Evolutionary conservation across 1,284 basidiomycete species (phyloP).

Genomic region (Flammula alnicola): DNA sequence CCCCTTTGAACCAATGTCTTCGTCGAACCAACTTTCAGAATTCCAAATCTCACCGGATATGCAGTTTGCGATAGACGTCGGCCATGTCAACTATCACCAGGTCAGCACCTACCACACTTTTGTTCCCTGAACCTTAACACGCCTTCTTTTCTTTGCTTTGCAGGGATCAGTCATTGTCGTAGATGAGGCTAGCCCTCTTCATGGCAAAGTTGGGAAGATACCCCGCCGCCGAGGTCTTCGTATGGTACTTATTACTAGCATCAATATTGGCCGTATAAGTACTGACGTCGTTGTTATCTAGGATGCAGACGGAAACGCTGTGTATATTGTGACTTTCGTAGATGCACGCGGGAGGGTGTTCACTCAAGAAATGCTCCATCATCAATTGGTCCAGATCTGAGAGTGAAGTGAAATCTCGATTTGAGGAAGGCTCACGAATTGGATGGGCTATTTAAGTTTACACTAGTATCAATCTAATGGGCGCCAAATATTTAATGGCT

Average conservation of each 20-base stretch:
- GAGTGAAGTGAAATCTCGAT: not conserved
- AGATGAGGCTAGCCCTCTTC: conserved; percentile 1
- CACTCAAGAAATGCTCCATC: conserved; percentile 8
- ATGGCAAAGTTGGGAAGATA: not conserved
- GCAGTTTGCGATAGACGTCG: conserved; percentile 7
- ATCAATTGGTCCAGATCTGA: conserved; percentile 1
- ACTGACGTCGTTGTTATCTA: not conserved
- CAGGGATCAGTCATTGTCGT: conserved; percentile 2
- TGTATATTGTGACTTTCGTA: conserved; percentile 3
- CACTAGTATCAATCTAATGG: too few species aligned
- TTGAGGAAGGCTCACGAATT: too few species aligned
- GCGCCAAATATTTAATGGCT: too few species aligned
- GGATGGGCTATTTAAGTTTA: too few species aligned
- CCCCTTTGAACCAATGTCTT: not conserved
- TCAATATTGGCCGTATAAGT: not conserved
- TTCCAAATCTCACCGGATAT: not conserved
- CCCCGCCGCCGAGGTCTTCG: conserved; percentile 5
- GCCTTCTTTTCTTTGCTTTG: not conserved
- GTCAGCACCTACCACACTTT: not conserved
- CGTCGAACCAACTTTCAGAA: too few species aligned
- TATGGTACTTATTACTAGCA: conserved; percentile 2
- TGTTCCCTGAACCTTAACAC: not conserved
- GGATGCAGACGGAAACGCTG: conserved; percentile 5
- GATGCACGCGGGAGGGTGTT: not conserved
- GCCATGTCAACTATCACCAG: conserved; percentile 7